Base-by-base conservation (phyloP, 805 yeast genomes). In the Barnettozyma botsteinii region DNA sequence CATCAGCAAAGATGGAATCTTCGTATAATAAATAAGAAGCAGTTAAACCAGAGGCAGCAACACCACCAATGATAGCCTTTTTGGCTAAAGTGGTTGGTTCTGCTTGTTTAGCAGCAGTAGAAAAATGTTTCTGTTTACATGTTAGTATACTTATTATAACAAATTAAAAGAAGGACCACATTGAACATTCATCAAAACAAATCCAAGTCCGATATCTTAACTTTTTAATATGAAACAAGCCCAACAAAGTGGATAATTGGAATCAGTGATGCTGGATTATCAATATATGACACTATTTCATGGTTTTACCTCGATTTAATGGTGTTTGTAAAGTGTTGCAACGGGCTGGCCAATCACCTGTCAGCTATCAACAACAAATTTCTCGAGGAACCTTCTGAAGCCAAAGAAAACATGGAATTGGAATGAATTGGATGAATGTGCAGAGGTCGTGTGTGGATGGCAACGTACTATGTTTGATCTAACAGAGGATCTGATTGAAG, bases 1-100 rank as follows among this genome's bases (percentile, higher is more conserved):
- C 98, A 58, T 77, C 79, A 43, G 96, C 96, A 48, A 87, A 80
- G 65, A 80, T 76, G 23, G 88, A 73, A 64, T 87, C 95, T 59
- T 85, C 78, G 69, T 87, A 87, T 59, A 85, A 70, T 57, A 83
- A 69, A 64, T 82, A 84, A 43, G 93, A 83, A 34, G 94, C 87
- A 43, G 86, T 75, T 47, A 85, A 69, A 51, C 95, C 95, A 43
- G 85, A 73, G 37, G 78, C 73, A 45, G 85, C 86, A 52, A 79
- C 81, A 50, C 71, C 66, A 56, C 81, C 81, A 51, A 75, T 70
- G 54, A 80, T 66, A 55, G 70, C 58, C 58, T 71, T 80, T 57
- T 72, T 76, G 35, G 58, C 54, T 45, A 55, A 27, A 37, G 52
- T 40, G 46, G 56, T 50, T 54, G 59, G 62, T 47, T 51, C 57